These are phyloP conservation scores for Keithomyces neogunnii DNA, from an alignment of 2,329 filamentous ascomycete genomes.

Conservation along the genomic window DNA sequence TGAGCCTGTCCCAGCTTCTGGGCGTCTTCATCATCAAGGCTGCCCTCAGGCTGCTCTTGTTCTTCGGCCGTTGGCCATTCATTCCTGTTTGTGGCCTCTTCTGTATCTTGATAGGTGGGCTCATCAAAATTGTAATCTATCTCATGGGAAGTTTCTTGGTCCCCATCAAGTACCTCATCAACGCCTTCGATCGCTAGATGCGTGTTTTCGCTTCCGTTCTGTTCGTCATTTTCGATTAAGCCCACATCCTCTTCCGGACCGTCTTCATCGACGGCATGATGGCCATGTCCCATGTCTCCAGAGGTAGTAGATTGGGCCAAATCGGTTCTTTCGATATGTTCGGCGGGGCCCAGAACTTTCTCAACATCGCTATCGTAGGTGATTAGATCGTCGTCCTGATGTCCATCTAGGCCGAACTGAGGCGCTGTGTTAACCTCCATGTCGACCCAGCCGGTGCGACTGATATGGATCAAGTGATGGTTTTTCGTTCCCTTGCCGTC, in stretches of 20 bases:
- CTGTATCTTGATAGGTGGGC: neutral
- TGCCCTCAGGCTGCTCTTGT: neutral
- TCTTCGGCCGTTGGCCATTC: neutral
- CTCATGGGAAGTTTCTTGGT: conserved; percentile 19
- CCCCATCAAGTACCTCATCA: conserved; percentile 4
- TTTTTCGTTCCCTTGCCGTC: neutral
- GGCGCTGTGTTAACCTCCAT: conserved; percentile 23
- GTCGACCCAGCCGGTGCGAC: conserved; percentile 15
- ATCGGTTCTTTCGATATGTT: neutral
- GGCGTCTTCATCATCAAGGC: neutral
- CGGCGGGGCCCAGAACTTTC: neutral
- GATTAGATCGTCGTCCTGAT: conserved; percentile 26
- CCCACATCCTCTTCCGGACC: conserved; percentile 9
- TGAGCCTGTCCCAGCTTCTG: neutral
- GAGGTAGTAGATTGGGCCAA: neutral
- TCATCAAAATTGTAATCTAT: conserved; percentile 27
- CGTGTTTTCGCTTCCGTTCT: neutral
- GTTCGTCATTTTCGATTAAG: conserved; percentile 3
- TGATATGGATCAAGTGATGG: too few relatives aligned
- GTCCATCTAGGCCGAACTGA: conserved; percentile 14
- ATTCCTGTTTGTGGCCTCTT: neutral
- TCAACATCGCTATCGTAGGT: conserved; percentile 26
- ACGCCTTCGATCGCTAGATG: conserved; percentile 4
- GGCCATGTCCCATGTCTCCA: neutral
- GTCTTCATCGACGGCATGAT: conserved; percentile 1